Percentiles rank a stretch among this genome's conserved stretches.
phyloP scores from a whole-genome alignment of 2,329 filamentous ascomycete genomes.

The Mycogone perniciosa region DNA sequence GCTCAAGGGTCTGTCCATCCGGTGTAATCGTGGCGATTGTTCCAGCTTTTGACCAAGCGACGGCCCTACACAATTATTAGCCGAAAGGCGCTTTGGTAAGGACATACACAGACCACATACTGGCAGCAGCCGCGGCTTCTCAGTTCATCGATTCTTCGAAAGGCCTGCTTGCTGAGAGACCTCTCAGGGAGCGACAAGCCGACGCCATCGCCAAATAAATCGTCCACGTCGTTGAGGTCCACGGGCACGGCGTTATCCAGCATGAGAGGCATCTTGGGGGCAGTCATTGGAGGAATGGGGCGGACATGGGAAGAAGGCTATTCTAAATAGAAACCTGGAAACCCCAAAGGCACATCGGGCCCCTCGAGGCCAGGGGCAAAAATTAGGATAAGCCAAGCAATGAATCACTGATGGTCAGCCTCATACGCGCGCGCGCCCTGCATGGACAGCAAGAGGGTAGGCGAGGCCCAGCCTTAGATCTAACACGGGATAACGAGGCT shows the following conservation, averaged over 20 bases:
- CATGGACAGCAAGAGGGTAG: neutral
- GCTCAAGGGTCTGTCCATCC: conserved; percentile 63
- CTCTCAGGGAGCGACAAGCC: conserved; percentile 48
- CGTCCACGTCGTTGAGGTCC: conserved; percentile 57
- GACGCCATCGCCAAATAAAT: conserved; percentile 69
- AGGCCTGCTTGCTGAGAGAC: conserved; percentile 52
- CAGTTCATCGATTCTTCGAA: conserved; percentile 69
- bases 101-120: conserved; percentile 44
- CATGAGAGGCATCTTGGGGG: conserved; percentile 39
- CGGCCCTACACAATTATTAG: conserved; percentile 47
- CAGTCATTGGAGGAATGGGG: conserved; percentile 24
- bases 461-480: neutral
- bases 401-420: conserved; percentile 2
- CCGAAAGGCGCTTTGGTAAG: conserved; percentile 2
- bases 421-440: neutral
- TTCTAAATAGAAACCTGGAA: neutral
- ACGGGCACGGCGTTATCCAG: conserved; percentile 40
- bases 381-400: neutral
- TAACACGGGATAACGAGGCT: neutral
- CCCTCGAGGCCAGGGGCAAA: neutral
- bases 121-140: conserved; percentile 71
- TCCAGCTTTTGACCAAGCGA: conserved; percentile 84
- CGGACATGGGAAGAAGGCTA: neutral
- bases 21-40: conserved; percentile 75
- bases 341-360: too few relatives aligned